These are phyloP conservation scores for Aspergillus cristatus DNA, from an alignment of 495 filamentous ascomycete species.

Conservation along the genomic window DNA sequence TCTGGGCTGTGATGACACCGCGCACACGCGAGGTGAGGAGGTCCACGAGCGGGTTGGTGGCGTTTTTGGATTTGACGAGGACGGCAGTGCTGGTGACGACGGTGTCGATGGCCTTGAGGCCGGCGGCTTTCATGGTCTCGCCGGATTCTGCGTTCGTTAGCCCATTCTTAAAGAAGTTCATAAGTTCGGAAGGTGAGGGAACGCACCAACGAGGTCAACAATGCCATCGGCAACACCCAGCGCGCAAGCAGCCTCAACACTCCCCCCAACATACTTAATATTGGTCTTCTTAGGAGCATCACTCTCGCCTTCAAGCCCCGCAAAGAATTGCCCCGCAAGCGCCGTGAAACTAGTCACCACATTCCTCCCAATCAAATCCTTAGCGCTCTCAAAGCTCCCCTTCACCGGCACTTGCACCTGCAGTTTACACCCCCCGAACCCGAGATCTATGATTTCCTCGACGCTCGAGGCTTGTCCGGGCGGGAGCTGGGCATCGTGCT, in stretches of 20 bases:
- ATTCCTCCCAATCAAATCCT: conserved; percentile 83
- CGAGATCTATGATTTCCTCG: conserved; percentile 77
- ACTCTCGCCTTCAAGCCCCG: conserved; percentile 50
- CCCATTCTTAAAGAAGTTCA: not conserved
- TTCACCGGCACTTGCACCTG: conserved; percentile 94
- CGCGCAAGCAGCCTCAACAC: conserved; percentile 93
- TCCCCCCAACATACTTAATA: conserved; percentile 88
- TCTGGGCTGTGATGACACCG: conserved; percentile 93
- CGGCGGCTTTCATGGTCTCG: conserved; percentile 95
- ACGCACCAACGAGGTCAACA: conserved; percentile 86
- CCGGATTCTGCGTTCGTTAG: conserved; percentile 64
- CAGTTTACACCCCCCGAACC: conserved; percentile 83
- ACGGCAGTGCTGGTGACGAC: conserved; percentile 79
- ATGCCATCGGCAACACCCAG: conserved; percentile 94
- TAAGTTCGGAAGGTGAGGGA: not conserved
- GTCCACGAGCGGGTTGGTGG: conserved; percentile 73
- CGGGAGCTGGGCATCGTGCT: conserved; percentile 69
- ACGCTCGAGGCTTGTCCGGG: conserved; percentile 52
- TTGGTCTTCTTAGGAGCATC: conserved; percentile 44
- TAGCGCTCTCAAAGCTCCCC: conserved; percentile 56
- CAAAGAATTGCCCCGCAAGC: conserved; percentile 73
- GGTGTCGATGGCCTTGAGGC: conserved; percentile 92
- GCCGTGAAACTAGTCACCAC: conserved; percentile 92
- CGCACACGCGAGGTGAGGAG: conserved; percentile 74
- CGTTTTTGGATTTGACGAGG: conserved; percentile 81